A percentile compares a stretch with the other conserved stretches of the same genome.
phyloP scores from a whole-genome alignment of 345 rosid species.

The Populus euphratica region DNA sequence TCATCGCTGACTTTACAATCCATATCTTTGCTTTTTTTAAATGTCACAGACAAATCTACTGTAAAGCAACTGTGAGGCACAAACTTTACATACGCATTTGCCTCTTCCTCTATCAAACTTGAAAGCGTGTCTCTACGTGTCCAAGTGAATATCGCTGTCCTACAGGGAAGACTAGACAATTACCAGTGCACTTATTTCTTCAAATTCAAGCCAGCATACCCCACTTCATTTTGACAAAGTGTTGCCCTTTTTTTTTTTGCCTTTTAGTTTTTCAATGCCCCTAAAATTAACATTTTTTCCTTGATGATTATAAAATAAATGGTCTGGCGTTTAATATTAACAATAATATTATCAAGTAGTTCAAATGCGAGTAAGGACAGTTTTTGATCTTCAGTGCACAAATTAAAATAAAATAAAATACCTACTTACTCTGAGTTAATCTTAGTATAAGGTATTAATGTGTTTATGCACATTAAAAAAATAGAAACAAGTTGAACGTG shows the following conservation, averaged over 20 bases:
- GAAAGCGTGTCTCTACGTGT: constrained; percentile 10
- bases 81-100: constrained; percentile 3
- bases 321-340: not conserved
- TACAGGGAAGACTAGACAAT: not conserved
- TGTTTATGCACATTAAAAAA: too few relatives aligned
- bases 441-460: too few relatives aligned
- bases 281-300: not conserved
- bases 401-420: too few relatives aligned
- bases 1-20: constrained; percentile 28
- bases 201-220: constrained; percentile 8
- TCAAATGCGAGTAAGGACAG: too few relatives aligned
- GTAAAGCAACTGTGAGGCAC: constrained; percentile 13
- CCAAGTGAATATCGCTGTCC: not conserved
- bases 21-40: not conserved
- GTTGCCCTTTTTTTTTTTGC: not conserved
- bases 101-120: constrained; percentile 2
- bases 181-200: constrained; percentile 15
- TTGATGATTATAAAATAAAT: constrained; percentile 3
- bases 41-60: constrained; percentile 19
- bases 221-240: constrained; percentile 25
- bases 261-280: not conserved
- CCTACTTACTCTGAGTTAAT: too few relatives aligned
- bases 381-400: too few relatives aligned
- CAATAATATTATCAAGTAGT: too few relatives aligned
- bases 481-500: too few relatives aligned